Evolutionary conservation across 1,284 basidiomycete species (phyloP), one percentile per base, ranked within the genome.

Genomic region (Ceratobasidium sp.): DNA sequence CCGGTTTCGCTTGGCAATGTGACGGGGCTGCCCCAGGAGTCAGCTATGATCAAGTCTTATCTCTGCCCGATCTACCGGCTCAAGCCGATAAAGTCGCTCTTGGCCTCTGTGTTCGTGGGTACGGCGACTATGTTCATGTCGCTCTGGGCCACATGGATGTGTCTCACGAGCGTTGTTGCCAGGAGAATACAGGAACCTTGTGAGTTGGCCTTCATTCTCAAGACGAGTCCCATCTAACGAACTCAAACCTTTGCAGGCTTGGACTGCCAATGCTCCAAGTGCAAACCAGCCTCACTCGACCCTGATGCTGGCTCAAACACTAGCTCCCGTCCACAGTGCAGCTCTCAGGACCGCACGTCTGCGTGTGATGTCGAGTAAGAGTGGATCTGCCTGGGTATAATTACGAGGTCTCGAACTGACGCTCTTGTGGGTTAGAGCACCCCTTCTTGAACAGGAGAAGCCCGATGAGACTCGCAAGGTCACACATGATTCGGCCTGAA

Each of bases 141-240:
- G 3, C 57, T 62, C n/a, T 72, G 69, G 69, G 57, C 45, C n/a
- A 17, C 29, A 8, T 72, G 69, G 69, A 72, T 62, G 57, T 22
- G 60, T 24, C 0, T 72, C 11, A 72, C 57, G n/a, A 31, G 45
- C 24, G 41, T 72, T 22, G 1, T 72, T 22, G 69, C 69, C 5
- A 48, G 50, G 24, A 62, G 48, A 22, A 72, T 72, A 3, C 22
- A 17, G 19, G 31, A 19, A 27, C 69, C 69, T 62, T 24, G 69
- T 72, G 27, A 62, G 69, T 62, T n/a, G 44, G 17, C 9, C 45
- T 59, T 1, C 19, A 27, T 62, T 62, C 11, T 27, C 29, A 22
- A 29, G n/a, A 29, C 22, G 3, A 17, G 11, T 44, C 45, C n/a
- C 33, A 8, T 24, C n/a, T n/a, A 0, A 11, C 8, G 27, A 29